Evolutionary conservation across 371 early-diverging fungal species (phyloP).

Genomic region (Scutellospora calospora): DNA sequence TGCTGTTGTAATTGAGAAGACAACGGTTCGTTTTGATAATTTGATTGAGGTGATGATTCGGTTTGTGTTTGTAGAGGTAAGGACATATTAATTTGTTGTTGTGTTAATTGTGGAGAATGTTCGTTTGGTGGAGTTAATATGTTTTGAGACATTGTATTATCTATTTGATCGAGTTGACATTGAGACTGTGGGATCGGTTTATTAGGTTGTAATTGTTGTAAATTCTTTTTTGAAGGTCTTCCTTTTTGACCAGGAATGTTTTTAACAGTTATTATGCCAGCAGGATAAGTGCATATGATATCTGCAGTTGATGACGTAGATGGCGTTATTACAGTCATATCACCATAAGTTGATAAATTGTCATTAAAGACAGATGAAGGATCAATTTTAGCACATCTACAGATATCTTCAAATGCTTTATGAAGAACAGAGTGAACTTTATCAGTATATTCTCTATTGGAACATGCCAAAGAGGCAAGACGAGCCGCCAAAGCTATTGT

Average conservation of each 20-base stretch:
- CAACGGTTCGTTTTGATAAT: too few relatives aligned
- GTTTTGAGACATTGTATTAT: too few relatives aligned
- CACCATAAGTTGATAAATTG: neutral
- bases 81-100: too few relatives aligned
- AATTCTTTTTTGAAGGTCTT: constrained; percentile 18
- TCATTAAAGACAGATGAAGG: neutral
- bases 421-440: constrained; percentile 44
- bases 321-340: neutral
- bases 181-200: too few relatives aligned
- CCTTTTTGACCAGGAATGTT: constrained; percentile 32
- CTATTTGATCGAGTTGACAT: too few relatives aligned
- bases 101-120: too few relatives aligned
- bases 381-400: constrained; percentile 38
- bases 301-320: constrained; percentile 9
- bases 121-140: too few relatives aligned
- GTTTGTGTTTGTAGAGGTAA: too few relatives aligned
- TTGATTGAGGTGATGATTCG: too few relatives aligned
- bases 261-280: constrained; percentile 21
- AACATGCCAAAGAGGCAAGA: constrained; percentile 53
- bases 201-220: too few relatives aligned
- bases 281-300: constrained; percentile 26
- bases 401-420: constrained; percentile 43
- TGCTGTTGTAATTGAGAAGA: neutral
- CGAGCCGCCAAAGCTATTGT: constrained; percentile 62
- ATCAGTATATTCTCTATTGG: constrained; percentile 53